Conservation (phyloP, 2,329 filamentous ascomycete genomes). For the Cladosporium sp. region DNA sequence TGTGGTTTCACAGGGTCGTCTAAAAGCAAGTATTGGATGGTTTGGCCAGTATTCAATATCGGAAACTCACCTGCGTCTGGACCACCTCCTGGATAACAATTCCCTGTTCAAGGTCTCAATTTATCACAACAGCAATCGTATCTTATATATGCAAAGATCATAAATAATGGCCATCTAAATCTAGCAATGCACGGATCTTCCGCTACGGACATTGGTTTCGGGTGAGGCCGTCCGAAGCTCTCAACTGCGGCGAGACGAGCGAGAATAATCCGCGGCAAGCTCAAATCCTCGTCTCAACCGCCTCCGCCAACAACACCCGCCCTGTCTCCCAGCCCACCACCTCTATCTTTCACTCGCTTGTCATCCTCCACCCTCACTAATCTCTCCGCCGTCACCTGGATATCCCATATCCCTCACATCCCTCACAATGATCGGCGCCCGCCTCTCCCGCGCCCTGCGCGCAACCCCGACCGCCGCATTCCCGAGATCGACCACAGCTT, state of each 20-base stretch:
- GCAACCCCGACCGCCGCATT: constrained; percentile 52
- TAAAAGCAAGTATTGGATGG: not conserved
- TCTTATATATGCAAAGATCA: not conserved
- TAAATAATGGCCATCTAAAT: not conserved
- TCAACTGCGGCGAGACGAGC: not conserved
- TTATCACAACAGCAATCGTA: not conserved
- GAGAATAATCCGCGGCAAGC: not conserved
- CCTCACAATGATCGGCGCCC: constrained; percentile 57
- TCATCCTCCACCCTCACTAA: not conserved
- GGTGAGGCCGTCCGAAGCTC: not conserved
- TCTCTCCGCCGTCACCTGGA: constrained; percentile 3
- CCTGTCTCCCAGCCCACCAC: constrained; percentile 12
- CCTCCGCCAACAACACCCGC: constrained; percentile 4
- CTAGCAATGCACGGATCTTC: constrained; percentile 5
- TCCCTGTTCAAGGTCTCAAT: not conserved
- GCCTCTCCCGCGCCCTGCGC: constrained; percentile 65
- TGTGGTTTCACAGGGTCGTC: not conserved
- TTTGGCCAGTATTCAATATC: not conserved
- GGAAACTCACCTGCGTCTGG: not conserved
- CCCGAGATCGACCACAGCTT: constrained; percentile 51
- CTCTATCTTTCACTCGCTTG: constrained; percentile 18
- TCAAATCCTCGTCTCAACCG: not conserved
- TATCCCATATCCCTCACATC: constrained; percentile 10
- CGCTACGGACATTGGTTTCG: not conserved
- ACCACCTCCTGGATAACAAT: not conserved